Evolutionary conservation across 108 stramenopile species (phyloP).

Genomic region (Mediolabrus comicus): DNA sequence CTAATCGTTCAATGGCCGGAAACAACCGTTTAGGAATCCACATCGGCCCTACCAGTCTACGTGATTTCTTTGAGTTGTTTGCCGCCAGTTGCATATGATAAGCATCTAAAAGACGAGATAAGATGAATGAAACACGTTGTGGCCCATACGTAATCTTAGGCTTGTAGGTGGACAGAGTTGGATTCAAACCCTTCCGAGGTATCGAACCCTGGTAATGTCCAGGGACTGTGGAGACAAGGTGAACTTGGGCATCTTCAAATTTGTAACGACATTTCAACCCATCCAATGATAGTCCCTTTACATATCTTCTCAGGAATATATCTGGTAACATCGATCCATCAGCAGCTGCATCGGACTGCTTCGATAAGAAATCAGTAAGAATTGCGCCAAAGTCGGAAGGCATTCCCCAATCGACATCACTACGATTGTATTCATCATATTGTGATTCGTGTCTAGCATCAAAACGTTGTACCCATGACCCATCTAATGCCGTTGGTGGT

Average conservation of each 20-base stretch:
- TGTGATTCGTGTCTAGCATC: constrained; percentile 9
- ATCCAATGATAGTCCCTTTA: constrained; percentile 32
- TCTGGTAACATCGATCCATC: constrained; percentile 41
- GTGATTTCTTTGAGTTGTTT: constrained; percentile 7
- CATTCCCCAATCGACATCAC: constrained; percentile 32
- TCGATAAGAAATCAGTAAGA: constrained; percentile 62
- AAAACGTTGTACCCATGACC: constrained; percentile 82
- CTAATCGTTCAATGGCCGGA: constrained; percentile 51
- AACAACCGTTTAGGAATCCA: constrained; percentile 52
- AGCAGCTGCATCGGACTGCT: constrained; percentile 54
- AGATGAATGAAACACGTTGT: constrained; percentile 63
- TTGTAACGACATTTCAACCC: constrained; percentile 35
- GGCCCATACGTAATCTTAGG: constrained; percentile 57
- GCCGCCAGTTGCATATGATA: constrained; percentile 20
- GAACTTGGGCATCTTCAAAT: constrained; percentile 66
- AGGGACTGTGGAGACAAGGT: constrained; percentile 69
- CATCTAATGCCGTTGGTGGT: constrained; percentile 53
- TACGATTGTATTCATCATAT: not conserved
- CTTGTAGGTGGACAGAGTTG: not conserved
- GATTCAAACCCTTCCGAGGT: constrained; percentile 9
- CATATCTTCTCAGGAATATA: constrained; percentile 48
- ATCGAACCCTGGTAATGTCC: constrained; percentile 50
- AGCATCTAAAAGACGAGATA: constrained; percentile 38
- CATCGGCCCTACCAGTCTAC: constrained; percentile 20
- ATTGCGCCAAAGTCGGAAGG: constrained; percentile 65